Base-by-base conservation (phyloP, 2,329 filamentous ascomycete species). In the Cladobotryum protrusum region DNA sequence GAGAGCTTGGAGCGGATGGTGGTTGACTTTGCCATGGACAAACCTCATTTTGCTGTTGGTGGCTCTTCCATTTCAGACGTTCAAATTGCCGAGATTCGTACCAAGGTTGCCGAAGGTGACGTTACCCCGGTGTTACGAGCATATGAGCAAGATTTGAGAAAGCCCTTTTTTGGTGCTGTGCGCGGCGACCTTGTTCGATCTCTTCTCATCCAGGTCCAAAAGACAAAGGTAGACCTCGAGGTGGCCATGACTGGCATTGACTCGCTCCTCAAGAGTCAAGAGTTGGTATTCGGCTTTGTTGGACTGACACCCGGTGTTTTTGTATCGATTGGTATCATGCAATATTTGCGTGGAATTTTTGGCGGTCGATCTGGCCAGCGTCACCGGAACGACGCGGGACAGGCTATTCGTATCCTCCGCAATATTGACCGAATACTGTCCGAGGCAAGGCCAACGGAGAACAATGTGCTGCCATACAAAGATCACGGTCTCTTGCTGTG, bases 171-270 rank as follows among this genome's bases (percentile, higher is more conserved):
- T 48, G 91, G 92, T 7, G 88, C 91, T 0, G 70, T 99, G 15
- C 81, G 83, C 29, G 93, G 93, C 11, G 92, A 97, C 60, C 77
- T 99, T 24, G 80, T 97, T 34, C 85, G 92, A 46, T 90, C 92
- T 4, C 80, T 99, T 24, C 76, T 99, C 41, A 97, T 99, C 49
- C 93, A 99, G 64, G 85, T 99, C 35, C 93, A 99, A 63, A 99
- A 99, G 76, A 97, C 93, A 18, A 99, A 99, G 73, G 93, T 99
- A 8, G 93, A 99, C 63, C 83, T 99, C 12, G 93, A 99, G 67
- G 85, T 97, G 54, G 93, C 93, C 13, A 91, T 99, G 72, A 89
- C 87, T 52, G 93, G 93, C 15, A 99, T 99, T 57, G 92, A 99
- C 72, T 83, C 89, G 33, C 78, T 99, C 32, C 77, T 99, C 51